These are phyloP conservation scores for Zizania latifolia DNA, from an alignment of 176 grass and related monocot species.

Conservation along the genomic window DNA sequence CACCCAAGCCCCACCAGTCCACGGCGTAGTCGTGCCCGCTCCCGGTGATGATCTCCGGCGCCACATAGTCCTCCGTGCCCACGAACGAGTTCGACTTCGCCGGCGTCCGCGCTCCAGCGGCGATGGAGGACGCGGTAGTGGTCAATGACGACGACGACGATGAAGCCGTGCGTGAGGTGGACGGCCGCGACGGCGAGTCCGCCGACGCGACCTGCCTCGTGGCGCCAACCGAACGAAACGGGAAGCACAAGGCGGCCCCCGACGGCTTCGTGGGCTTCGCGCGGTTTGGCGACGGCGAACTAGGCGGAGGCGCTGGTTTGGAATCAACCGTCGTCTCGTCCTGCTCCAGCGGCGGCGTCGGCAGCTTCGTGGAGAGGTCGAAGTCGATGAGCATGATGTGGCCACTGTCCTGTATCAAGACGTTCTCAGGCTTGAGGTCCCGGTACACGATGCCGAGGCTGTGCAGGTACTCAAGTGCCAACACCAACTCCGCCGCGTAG, in stretches of 20 bases:
- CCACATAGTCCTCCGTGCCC: conserved; percentile 97
- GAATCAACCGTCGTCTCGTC: neutral
- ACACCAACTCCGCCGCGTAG: conserved; percentile 71
- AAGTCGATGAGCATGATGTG: conserved; percentile 90
- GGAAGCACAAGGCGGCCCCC: conserved; percentile 20
- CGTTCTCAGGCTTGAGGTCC: conserved; percentile 87
- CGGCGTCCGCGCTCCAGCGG: conserved; percentile 12
- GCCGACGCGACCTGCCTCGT: neutral
- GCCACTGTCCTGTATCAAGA: conserved; percentile 63
- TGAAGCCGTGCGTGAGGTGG: conserved; percentile 41
- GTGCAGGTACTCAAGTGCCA: conserved; percentile 76
- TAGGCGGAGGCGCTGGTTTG: neutral
- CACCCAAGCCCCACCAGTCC: conserved; percentile 89
- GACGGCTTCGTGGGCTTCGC: conserved; percentile 13
- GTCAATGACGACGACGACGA: conserved; percentile 22
- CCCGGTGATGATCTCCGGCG: conserved; percentile 90
- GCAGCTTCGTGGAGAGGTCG: conserved; percentile 81
- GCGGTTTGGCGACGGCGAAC: conserved; percentile 17
- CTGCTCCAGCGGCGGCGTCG: conserved; percentile 7
- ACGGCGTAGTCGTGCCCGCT: conserved; percentile 88
- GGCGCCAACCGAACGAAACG: conserved; percentile 16
- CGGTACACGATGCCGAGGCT: conserved; percentile 73
- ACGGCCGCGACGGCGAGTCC: conserved; percentile 36
- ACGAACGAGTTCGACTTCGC: conserved; percentile 97
- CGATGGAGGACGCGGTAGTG: conserved; percentile 20